Conservation (phyloP, 192 early-diverging fungal species). For the Entophlyctis luteolus region DNA sequence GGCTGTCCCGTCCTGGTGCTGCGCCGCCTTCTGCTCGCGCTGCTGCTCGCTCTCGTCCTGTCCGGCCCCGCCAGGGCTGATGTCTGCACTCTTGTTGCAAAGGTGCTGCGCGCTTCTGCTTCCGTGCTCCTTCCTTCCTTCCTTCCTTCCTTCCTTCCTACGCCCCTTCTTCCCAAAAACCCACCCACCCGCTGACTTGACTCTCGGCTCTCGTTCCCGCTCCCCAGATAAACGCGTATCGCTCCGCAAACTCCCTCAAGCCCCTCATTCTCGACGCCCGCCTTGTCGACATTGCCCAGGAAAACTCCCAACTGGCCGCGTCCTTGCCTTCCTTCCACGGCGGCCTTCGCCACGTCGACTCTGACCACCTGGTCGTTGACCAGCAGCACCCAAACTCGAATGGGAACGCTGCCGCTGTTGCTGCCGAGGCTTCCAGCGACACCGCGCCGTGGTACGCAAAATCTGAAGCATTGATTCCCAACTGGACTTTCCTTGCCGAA, state of each 20-base stretch:
- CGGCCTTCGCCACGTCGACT: too few species aligned
- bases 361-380: too few species aligned
- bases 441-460: slow-evolving; percentile 1
- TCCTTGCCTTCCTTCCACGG: too few species aligned
- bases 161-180: too few species aligned
- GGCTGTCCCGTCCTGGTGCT: too few species aligned
- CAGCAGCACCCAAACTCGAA: too few species aligned
- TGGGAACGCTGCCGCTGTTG: not conserved
- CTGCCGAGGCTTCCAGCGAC: not conserved
- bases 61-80: slow-evolving; percentile 2
- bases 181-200: too few species aligned
- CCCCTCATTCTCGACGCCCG: slow-evolving; percentile 11
- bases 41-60: too few species aligned
- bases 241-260: not conserved
- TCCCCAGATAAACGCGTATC: slow-evolving; percentile 18
- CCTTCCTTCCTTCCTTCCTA: too few species aligned
- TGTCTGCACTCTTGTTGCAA: slow-evolving; percentile 8
- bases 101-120: not conserved
- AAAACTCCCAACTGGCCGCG: slow-evolving; percentile 6
- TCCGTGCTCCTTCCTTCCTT: not conserved
- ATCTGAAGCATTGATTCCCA: slow-evolving; percentile 13
- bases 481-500: slow-evolving; percentile 23
- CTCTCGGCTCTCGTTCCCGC: too few species aligned
- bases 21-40: too few species aligned
- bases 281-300: slow-evolving; percentile 20